phyloP scores from a whole-genome alignment of 1,284 basidiomycete genomes.

The Trichosporon faecale region DNA sequence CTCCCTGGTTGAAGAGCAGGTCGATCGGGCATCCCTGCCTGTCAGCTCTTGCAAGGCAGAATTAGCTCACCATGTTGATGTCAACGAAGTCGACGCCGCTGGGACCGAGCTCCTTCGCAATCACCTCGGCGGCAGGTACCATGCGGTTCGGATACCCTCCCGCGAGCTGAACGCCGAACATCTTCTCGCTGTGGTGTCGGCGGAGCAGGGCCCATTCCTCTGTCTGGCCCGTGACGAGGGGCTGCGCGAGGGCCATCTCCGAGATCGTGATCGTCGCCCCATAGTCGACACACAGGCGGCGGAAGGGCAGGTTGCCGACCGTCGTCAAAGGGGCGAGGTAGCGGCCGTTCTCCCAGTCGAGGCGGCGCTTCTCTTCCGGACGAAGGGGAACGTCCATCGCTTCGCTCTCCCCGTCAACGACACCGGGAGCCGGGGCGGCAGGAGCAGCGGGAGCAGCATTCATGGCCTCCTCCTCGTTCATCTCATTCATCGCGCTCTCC shows the following conservation, averaged over 20 bases:
- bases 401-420: conserved; percentile 39
- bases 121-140: conserved; percentile 76
- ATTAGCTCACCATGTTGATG: conserved; percentile 62
- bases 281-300: conserved; percentile 76
- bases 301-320: conserved; percentile 93
- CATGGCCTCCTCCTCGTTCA: conserved; percentile 28
- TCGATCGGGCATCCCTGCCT: conserved; percentile 94
- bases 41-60: not conserved
- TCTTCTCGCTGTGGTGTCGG: conserved; percentile 78
- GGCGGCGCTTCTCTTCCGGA: conserved; percentile 76
- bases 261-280: conserved; percentile 94
- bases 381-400: conserved; percentile 57
- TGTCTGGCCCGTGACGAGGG: conserved; percentile 74
- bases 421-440: conserved; percentile 36
- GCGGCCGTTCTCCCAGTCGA: conserved; percentile 82
- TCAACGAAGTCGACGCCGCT: conserved; percentile 83
- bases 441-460: conserved; percentile 22
- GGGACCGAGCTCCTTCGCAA: conserved; percentile 63
- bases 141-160: conserved; percentile 53
- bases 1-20: conserved; percentile 86
- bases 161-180: conserved; percentile 81
- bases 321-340: conserved; percentile 95
- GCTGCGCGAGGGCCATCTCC: conserved; percentile 81
- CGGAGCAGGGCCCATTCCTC: conserved; percentile 89
- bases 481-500: conserved; percentile 35